Base-by-base conservation (phyloP, 441 rosid genomes). In the Pelargonium exstipulatum region DNA sequence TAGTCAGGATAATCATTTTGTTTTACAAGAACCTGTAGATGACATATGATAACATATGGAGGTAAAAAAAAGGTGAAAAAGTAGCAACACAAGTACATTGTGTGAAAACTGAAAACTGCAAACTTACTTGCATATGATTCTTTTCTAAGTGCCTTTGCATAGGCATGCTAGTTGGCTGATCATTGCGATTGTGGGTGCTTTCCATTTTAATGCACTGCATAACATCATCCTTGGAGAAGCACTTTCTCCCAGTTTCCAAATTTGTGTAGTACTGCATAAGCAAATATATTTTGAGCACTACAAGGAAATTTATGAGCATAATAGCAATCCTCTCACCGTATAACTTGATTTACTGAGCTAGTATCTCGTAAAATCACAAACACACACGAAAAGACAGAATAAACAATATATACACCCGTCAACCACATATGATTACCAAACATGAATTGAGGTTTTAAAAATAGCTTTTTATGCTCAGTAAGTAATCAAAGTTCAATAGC, bases 221-320 rank as follows among this genome's bases (percentile, higher is more conserved):
- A 62, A 89, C 77, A 37, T 82, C 86, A 66, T 83, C 86, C 82
- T 78, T 89, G 18, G 82, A 79, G 49, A 26, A 84, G 68, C 80
- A 82, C 72, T 72, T 85, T 43, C 77, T 73, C 64, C 88, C 81
- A 1, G 86, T 87, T 61, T 55, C 76, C 67, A 72, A 13, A 67
- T 87, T 78, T 32, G 71, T 62, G 66, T 84, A 89, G 17, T 70
- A 80, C 91, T 89, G 70, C 81, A 77, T 74, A 64, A 71, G 60
- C 73, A 71, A n/a, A 48, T 40, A 64, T 18, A 55, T 16, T 17
- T n/a, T 17, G 20, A 17, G 22, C 5, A 17, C 6, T 8, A 17
- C 18, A 17, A 18, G 9, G 14, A 49, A 12, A 1, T 16, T 55
- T 17, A 55, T 16, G 20, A 55, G 12, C 61, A 18, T 17, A 55